Base-by-base conservation (phyloP, 192 early-diverging fungal species). In the Cetraspora pellucida region DNA sequence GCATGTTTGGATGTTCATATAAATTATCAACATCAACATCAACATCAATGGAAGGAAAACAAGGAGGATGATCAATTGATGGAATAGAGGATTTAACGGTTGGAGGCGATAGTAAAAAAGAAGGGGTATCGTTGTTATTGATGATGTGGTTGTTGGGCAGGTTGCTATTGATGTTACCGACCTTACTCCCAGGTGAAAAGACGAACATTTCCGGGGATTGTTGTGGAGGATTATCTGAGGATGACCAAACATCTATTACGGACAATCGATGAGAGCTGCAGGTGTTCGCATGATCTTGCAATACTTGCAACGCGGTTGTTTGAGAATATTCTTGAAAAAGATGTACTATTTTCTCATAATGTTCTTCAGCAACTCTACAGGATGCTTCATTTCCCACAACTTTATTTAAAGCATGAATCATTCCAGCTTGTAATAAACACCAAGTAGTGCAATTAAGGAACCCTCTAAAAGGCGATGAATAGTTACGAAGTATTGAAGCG, bases 371-470 rank as follows among this genome's bases (percentile, higher is more conserved):
- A 17, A 49, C 2, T 68, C 45, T 44, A 49, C 66, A 47, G 10
- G 47, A 65, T 2, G 49, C 47, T 23, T 21, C 45, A 14, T 63
- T 52, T 23, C 74, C 44, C 17, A 54, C 45, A 49, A 61, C 27
- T 30, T 50, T 45, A 54, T 76, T 76, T 11, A 47, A n/a, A 13
- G 61, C 74, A 58, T 65, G 74, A 21, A 76, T 66, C 49, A 57
- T 64, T 65, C 60, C 59, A 61, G 74, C 63, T 43, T 76, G 46
- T 25, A 65, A n/a, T 43, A 76, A 43, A 65, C 74, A 76, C 74
- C 74, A 76, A 21, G 31, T 76, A 6, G 63, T 76, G 37, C 74
- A 76, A 66, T 66, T 76, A 7, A 66, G 25, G 27, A 76, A 65
- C 0, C 61, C 63, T 54, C 47, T 50, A 43, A 76, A 66, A 47